A percentile compares a stretch with the other conserved stretches of the same genome.
Conservation (phyloP, 495 filamentous ascomycete species). For the Neurospora terricola region DNA sequence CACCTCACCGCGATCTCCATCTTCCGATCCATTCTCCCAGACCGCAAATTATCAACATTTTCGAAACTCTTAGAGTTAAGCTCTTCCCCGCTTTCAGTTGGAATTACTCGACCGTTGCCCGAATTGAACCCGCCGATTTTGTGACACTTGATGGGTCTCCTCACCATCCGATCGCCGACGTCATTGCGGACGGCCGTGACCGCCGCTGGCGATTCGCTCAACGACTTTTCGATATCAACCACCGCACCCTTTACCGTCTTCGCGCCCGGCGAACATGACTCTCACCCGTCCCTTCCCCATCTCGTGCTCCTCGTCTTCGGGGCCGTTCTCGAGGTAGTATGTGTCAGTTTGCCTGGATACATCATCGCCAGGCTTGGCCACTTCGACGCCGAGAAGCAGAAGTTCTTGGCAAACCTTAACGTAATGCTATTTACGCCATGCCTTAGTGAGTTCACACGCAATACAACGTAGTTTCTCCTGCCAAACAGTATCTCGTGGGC, state of each 20-base stretch:
- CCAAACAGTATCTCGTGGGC: background rate
- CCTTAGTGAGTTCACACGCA: constrained; percentile 55
- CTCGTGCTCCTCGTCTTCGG: constrained; percentile 86
- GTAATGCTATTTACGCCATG: constrained; percentile 92
- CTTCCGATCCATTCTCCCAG: background rate
- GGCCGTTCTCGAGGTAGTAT: constrained; percentile 91
- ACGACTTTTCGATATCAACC: constrained; percentile 9
- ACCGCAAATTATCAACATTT: background rate
- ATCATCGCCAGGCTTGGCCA: constrained; percentile 80
- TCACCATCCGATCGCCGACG: constrained; percentile 45
- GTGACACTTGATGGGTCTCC: constrained; percentile 27
- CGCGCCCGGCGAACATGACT: constrained; percentile 27
- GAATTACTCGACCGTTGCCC: background rate
- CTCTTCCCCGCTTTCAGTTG: background rate
- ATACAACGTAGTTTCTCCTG: background rate
- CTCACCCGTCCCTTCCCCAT: constrained; percentile 56
- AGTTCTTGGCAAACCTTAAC: constrained; percentile 91
- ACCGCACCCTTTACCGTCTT: constrained; percentile 21
- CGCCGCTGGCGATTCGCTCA: constrained; percentile 11
- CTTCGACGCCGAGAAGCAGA: constrained; percentile 90
- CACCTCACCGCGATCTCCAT: background rate
- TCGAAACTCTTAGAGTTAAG: background rate
- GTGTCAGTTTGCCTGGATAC: constrained; percentile 92
- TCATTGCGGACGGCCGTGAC: constrained; percentile 49
- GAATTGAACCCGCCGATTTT: background rate